These are phyloP conservation scores for Aegilops longissima DNA, from an alignment of 176 grass and related monocot genomes.

Conservation along the genomic window DNA sequence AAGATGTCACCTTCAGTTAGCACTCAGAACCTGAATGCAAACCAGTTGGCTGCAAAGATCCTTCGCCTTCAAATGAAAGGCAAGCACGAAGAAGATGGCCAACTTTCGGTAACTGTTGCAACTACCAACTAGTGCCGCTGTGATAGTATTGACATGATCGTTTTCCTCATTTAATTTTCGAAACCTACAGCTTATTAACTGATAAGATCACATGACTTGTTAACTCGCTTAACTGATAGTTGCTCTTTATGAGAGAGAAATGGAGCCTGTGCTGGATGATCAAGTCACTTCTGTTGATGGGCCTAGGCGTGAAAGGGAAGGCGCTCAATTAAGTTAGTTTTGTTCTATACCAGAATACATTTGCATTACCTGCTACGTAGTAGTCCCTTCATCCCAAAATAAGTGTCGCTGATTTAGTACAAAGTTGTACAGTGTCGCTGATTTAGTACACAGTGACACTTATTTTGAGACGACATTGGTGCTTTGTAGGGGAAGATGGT, in stretches of 20 bases:
- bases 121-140: slow-evolving; percentile 17
- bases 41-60: slow-evolving; percentile 85
- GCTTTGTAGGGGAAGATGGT: too few relatives aligned
- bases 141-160: background rate
- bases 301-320: slow-evolving; percentile 38
- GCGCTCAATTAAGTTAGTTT: slow-evolving; percentile 50
- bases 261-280: slow-evolving; percentile 66
- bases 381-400: too few relatives aligned
- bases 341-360: too few relatives aligned
- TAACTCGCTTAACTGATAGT: background rate
- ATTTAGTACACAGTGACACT: too few relatives aligned
- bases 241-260: slow-evolving; percentile 60
- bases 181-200: background rate
- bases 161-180: too few relatives aligned
- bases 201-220: background rate
- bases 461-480: too few relatives aligned
- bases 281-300: slow-evolving; percentile 36
- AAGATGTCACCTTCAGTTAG: slow-evolving; percentile 22
- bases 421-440: too few relatives aligned
- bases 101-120: slow-evolving; percentile 66
- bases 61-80: slow-evolving; percentile 88
- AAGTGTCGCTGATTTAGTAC: too few relatives aligned
- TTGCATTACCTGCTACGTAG: too few relatives aligned
- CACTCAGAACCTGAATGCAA: slow-evolving; percentile 62
- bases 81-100: slow-evolving; percentile 70